Evolutionary conservation across 2,329 filamentous ascomycete species (phyloP).

Genomic region (Colletotrichum ledebouriae): DNA sequence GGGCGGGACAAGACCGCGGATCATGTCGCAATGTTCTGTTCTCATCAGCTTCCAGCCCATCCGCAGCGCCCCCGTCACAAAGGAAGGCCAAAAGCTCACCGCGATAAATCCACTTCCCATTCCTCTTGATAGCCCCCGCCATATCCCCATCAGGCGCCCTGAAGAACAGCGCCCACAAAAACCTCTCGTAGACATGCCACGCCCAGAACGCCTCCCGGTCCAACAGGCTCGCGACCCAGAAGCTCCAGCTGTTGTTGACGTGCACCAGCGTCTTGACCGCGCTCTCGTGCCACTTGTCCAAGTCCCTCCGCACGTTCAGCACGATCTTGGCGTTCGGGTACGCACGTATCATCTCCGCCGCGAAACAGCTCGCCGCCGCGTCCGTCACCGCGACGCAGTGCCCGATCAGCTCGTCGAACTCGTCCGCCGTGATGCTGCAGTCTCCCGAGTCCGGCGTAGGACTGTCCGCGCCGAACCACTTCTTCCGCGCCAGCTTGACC

Average conservation of each 20-base stretch:
- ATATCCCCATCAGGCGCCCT: conserved; percentile 48
- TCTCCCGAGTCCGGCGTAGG: conserved; percentile 9
- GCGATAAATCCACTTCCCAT: conserved; percentile 48
- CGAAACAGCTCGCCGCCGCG: conserved; percentile 55
- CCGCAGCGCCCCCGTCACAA: too few species aligned
- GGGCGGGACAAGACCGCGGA: conserved; percentile 49
- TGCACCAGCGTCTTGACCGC: conserved; percentile 46
- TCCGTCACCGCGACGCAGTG: conserved; percentile 56
- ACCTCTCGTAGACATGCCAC: conserved; percentile 49
- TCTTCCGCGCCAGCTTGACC: conserved; percentile 47
- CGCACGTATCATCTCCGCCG: conserved; percentile 50
- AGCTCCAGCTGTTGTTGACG: conserved; percentile 46
- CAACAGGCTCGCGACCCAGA: conserved; percentile 48
- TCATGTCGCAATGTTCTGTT: conserved; percentile 51
- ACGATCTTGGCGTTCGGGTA: conserved; percentile 58
- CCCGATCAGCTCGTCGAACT: conserved; percentile 49
- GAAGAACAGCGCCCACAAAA: conserved; percentile 50
- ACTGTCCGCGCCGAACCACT: conserved; percentile 45
- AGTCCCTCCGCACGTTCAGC: conserved; percentile 55
- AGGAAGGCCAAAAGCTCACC: conserved; percentile 18
- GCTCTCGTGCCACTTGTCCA: conserved; percentile 56
- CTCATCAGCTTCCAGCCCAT: background rate
- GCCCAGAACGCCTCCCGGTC: conserved; percentile 51
- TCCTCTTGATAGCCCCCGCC: conserved; percentile 45
- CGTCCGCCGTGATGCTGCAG: conserved; percentile 32